Conservation (phyloP, 495 filamentous ascomycete species). For the Aspergillus affinis region DNA sequence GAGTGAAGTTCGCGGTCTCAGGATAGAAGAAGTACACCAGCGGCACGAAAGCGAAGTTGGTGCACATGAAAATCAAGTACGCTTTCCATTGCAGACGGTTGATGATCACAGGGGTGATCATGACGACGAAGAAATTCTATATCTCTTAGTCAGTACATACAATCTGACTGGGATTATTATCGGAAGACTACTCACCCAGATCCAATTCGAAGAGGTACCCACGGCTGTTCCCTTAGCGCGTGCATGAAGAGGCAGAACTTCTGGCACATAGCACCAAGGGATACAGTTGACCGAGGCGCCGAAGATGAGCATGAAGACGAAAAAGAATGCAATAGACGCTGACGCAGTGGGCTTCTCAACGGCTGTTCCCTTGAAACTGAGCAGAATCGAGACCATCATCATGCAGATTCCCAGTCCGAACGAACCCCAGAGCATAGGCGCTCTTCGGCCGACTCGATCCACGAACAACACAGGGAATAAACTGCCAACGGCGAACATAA, state of each 20-base stretch:
- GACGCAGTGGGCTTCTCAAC: constrained; percentile 38
- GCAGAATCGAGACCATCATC: constrained; percentile 52
- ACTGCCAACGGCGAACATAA: constrained; percentile 43
- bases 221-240: constrained; percentile 45
- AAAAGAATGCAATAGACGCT: constrained; percentile 44
- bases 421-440: constrained; percentile 58
- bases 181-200: constrained; percentile 27
- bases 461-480: constrained; percentile 43
- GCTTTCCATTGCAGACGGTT: constrained; percentile 55
- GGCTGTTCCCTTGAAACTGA: constrained; percentile 33
- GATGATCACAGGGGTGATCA: constrained; percentile 59
- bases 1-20: constrained; percentile 45
- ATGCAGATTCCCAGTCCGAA: constrained; percentile 50
- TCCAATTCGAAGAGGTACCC: constrained; percentile 43
- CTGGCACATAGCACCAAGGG: constrained; percentile 47
- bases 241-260: constrained; percentile 45
- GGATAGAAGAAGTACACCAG: constrained; percentile 47
- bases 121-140: constrained; percentile 57
- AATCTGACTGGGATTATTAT: no score
- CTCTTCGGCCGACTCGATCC: constrained; percentile 57
- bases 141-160: constrained; percentile 1
- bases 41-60: constrained; percentile 51
- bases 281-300: constrained; percentile 49
- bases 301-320: constrained; percentile 51
- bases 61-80: constrained; percentile 60